A percentile compares a stretch with the other conserved stretches of the same genome.
phyloP scores from a whole-genome alignment of 2,329 filamentous ascomycete genomes.

The Diplodia sapinea region DNA sequence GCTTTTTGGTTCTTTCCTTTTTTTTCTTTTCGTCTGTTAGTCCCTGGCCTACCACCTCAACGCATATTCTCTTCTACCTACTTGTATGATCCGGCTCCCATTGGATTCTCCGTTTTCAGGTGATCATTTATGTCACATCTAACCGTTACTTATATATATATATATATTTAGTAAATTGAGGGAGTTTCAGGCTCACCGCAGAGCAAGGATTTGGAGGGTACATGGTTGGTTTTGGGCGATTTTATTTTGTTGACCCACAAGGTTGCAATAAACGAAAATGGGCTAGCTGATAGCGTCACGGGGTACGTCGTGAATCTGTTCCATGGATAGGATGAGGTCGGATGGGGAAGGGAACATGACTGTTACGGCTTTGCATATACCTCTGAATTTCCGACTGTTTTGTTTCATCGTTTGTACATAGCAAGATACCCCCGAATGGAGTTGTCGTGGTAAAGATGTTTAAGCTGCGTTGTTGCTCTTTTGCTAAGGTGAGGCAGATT shows the following conservation, averaged over 20 bases:
- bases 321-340: not conserved
- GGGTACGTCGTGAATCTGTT: not conserved
- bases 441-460: not conserved
- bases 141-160: not conserved
- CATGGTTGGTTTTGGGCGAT: not conserved
- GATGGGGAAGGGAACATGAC: not conserved
- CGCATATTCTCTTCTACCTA: too few relatives aligned
- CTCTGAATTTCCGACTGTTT: not conserved
- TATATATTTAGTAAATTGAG: not conserved
- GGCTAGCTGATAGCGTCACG: not conserved
- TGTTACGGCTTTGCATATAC: not conserved
- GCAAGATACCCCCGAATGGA: not conserved
- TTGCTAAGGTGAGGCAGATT: not conserved
- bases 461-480: not conserved
- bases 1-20: not conserved
- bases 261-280: not conserved
- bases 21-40: too few relatives aligned
- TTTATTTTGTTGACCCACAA: not conserved
- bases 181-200: not conserved
- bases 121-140: not conserved
- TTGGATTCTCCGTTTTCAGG: not conserved
- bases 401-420: not conserved
- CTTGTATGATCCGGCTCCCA: too few relatives aligned
- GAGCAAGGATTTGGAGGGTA: not conserved
- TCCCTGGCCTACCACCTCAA: too few relatives aligned